Evolutionary conservation across 306 rosid species (phyloP).

Genomic region (Castanea crenata): DNA sequence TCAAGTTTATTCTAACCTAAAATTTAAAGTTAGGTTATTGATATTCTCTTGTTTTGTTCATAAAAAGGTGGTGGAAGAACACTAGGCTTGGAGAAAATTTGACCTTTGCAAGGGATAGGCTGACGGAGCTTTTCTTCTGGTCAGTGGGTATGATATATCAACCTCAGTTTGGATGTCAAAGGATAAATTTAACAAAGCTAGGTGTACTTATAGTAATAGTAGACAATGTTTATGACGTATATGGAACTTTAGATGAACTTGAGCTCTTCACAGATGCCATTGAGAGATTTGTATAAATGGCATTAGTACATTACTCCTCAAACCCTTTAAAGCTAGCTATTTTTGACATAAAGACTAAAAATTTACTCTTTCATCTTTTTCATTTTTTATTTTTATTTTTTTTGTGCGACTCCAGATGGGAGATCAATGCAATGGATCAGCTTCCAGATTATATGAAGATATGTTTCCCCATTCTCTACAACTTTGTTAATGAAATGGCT

Average conservation of each 20-base stretch:
- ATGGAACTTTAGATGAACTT: too few species aligned
- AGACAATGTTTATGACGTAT: too few species aligned
- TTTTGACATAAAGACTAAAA: too few species aligned
- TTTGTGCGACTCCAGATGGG: background rate
- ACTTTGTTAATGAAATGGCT: background rate
- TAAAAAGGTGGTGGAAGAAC: constrained; percentile 13
- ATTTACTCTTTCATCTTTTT: too few species aligned
- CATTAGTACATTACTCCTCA: too few species aligned
- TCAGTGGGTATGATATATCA: background rate
- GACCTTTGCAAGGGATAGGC: constrained; percentile 19
- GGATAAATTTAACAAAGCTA: background rate
- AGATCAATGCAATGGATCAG: background rate
- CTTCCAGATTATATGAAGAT: background rate
- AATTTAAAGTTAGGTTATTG: too few species aligned
- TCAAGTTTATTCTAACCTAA: too few species aligned
- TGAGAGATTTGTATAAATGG: too few species aligned
- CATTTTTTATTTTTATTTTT: too few species aligned
- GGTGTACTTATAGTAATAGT: background rate
- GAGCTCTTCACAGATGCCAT: too few species aligned
- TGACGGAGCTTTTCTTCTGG: constrained; percentile 13
- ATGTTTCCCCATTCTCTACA: background rate
- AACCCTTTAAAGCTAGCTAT: too few species aligned
- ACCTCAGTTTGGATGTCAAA: background rate
- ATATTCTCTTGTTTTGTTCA: background rate
- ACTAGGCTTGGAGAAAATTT: background rate